Evolutionary conservation across 148 eudicot genomes (phyloP), one percentile per base, ranked within the genome.

Genomic region (Mesembryanthemum crystallinum): DNA sequence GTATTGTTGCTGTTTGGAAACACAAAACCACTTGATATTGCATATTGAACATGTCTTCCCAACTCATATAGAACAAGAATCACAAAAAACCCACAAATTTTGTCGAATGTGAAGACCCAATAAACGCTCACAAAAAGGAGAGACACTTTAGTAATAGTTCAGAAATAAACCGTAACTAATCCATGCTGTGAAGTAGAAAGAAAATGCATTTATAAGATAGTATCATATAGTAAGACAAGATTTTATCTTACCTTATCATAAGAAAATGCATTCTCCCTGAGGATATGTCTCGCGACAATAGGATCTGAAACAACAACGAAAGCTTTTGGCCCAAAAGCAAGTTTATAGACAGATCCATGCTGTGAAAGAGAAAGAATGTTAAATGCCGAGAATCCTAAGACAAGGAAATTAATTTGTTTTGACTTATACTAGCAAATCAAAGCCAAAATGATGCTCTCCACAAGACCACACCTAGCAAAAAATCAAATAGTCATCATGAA

Each of bases 241-340:
- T 45, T 42, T 61, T 83, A 88, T 54, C 70, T 49, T 83, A 96
- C 99, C 98, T 96, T 96, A 81, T 96, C 99, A 82, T 92, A 96
- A 33, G 93, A 89, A 90, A 92, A 92, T 77, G 98, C 95, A 80
- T 96, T 96, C 78, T 96, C 99, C 57, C 92, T 92, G 45, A 96
- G 98, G 76, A 96, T 89, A 75, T 96, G 84, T 77, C 89, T 87
- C 0, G 92, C 95, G 54, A 96, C 99, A 52, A 91, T 83, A 75
- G 99, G 99, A 82, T 96, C 99, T 67, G 98, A 96, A 66, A 96
- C 95, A 60, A 96, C 98, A 73, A 92, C 90, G 83, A 96, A 96
- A 64, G 99, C 98, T 83, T 96, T 96, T 29, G 99, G 99, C 79
- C 99, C 99, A 80, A 96, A 96, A 71, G 98, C 99, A 87, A 96